Base-by-base conservation (phyloP, 139 green algal genomes). In the Chlorella sp. region DNA sequence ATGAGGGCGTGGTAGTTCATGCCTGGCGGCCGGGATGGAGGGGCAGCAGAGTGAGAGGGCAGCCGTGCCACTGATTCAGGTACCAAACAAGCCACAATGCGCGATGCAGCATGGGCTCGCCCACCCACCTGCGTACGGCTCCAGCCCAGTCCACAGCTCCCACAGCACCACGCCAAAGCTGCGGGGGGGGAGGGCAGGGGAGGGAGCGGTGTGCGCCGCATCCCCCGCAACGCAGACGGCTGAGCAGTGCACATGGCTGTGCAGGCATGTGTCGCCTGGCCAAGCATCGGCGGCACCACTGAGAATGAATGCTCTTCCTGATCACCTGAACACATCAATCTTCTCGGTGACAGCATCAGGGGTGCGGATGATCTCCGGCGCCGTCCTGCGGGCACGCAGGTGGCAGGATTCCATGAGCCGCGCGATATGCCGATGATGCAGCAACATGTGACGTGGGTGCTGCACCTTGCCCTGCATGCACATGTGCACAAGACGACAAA, bases 1-100 rank as follows among this genome's bases (percentile, higher is more conserved):
- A 96, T 87, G 63, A 96, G 90, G 16, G 93, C 93, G 63, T 96
- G 93, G 87, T 96, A 97, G 84, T 96, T 96, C 71, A 95, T 84
- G 57, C 92, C 91, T 60, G 51, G 2, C 2, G 51, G 15, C 3
- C 2, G 11, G 11, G 2, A 60, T 23, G 51, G 12, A 20, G 15
- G 51, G 13, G 51, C 9, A 60, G 51, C 11, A 60, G 13, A 15
- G 51, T 21, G 15, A 21, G 12, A 60, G 51, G 9, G 51, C 44
- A 55, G 44, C 7, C 11, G 44, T 55, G 11, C 7, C 11, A 11
- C 7, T 11, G 7, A 11, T 17, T 55, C n/a, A n/a, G n/a, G n/a
- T n/a, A n/a, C n/a, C n/a, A n/a, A n/a, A n/a, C n/a, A n/a, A n/a
- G n/a, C n/a, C n/a, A n/a, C n/a, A n/a, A n/a, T n/a, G n/a, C n/a